These are phyloP conservation scores for Beauveria australis DNA, from an alignment of 2,329 filamentous ascomycete genomes.

Conservation along the genomic window DNA sequence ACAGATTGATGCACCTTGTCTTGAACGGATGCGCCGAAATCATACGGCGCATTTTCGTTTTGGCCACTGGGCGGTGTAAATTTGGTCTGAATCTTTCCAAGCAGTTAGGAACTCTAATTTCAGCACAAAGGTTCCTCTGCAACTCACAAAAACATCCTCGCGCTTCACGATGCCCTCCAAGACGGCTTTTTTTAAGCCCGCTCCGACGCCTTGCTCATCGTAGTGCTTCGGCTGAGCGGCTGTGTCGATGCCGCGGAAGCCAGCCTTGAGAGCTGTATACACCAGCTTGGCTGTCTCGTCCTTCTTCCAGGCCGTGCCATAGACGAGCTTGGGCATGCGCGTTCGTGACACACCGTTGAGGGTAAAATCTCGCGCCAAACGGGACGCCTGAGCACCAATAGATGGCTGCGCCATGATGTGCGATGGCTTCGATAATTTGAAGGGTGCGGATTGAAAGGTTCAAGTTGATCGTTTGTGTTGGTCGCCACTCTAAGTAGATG, in stretches of 20 bases:
- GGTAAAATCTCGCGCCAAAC: conserved; percentile 26
- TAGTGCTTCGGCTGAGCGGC: conserved; percentile 75
- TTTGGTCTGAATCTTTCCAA: conserved; percentile 66
- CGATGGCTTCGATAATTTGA: background rate
- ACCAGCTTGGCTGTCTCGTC: conserved; percentile 59
- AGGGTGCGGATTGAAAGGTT: background rate
- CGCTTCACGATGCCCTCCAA: conserved; percentile 46
- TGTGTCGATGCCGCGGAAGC: conserved; percentile 69
- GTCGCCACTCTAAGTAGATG: background rate
- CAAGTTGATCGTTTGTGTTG: background rate
- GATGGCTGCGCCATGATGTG: conserved; percentile 15
- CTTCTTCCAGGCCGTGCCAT: conserved; percentile 84
- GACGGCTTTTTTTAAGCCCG: conserved; percentile 56
- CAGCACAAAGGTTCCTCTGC: background rate
- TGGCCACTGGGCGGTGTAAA: conserved; percentile 61
- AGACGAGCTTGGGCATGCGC: conserved; percentile 50
- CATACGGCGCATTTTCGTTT: conserved; percentile 53
- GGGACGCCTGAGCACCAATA: conserved; percentile 20
- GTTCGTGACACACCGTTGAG: conserved; percentile 23
- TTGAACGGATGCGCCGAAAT: conserved; percentile 45
- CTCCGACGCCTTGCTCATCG: conserved; percentile 61
- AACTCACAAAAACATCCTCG: conserved; percentile 52
- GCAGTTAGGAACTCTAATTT: background rate
- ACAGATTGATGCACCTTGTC: conserved; percentile 62
- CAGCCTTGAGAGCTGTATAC: conserved; percentile 55